phyloP scores from a whole-genome alignment of 2,329 filamentous ascomycete genomes.

The Verticillium albo-atrum region DNA sequence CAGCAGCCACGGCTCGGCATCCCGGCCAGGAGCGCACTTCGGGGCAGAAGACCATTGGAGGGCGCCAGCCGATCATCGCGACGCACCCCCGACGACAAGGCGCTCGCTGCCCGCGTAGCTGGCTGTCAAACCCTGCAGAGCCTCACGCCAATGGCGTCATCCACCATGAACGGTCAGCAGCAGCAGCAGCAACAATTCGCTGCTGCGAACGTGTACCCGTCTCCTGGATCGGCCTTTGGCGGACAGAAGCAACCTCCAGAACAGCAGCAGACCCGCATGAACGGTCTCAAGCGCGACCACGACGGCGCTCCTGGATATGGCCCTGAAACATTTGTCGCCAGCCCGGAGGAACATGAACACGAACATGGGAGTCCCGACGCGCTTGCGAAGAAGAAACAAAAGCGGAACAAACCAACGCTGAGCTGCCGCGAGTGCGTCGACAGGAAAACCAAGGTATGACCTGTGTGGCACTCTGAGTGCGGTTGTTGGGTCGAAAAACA shows the following conservation, averaged over 20 bases:
- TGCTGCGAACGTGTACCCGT: neutral
- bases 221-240: neutral
- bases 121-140: neutral
- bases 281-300: neutral
- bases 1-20: neutral
- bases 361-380: slow-evolving; percentile 14
- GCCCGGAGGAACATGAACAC: slow-evolving; percentile 6
- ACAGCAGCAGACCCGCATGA: neutral
- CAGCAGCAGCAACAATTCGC: neutral
- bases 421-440: slow-evolving; percentile 78
- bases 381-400: slow-evolving; percentile 67
- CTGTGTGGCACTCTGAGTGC: neutral
- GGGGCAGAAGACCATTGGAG: neutral
- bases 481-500: neutral
- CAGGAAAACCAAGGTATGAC: slow-evolving; percentile 68
- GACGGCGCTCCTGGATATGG: neutral
- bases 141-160: neutral
- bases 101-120: no score
- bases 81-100: neutral
- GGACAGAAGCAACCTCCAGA: neutral
- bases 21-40: neutral
- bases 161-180: neutral
- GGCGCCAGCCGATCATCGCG: neutral
- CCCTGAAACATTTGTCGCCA: slow-evolving; percentile 2
- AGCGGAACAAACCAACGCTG: slow-evolving; percentile 77